Conservation (phyloP, 352 stramenopile species). For the Globisporangium nunn region DNA sequence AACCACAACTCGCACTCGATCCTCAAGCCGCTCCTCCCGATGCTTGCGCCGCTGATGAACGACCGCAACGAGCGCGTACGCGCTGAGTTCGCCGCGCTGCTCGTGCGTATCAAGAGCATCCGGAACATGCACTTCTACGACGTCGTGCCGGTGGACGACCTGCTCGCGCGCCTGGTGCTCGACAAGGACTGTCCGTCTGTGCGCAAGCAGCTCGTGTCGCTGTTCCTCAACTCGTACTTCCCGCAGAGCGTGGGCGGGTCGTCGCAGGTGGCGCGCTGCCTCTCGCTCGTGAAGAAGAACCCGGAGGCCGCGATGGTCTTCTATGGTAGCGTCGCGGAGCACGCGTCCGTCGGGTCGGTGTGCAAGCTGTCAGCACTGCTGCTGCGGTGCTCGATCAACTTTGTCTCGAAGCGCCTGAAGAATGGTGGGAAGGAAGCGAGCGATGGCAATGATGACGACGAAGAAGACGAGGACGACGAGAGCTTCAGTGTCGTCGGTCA, state of each 20-base stretch:
- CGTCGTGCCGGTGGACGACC: conserved; percentile 68
- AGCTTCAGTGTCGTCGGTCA: conserved; percentile 61
- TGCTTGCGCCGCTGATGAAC: conserved; percentile 78
- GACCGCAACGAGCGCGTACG: conserved; percentile 81
- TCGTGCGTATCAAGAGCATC: conserved; percentile 86
- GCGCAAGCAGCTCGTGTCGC: conserved; percentile 67
- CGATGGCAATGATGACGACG: conserved; percentile 15
- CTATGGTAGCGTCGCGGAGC: conserved; percentile 68
- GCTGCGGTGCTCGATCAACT: conserved; percentile 70
- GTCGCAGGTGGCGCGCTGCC: conserved; percentile 74
- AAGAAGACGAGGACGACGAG: conserved; percentile 58
- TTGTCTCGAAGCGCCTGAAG: conserved; percentile 61
- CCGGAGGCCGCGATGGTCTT: conserved; percentile 78
- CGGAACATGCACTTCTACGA: conserved; percentile 85
- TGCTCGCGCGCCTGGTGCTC: conserved; percentile 66
- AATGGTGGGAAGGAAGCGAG: conserved; percentile 31
- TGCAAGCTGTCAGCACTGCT: conserved; percentile 77
- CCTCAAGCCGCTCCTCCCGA: conserved; percentile 74
- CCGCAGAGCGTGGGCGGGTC: conserved; percentile 72
- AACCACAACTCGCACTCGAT: conserved; percentile 84
- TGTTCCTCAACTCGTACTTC: conserved; percentile 87
- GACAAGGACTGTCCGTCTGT: conserved; percentile 48
- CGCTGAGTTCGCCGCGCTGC: conserved; percentile 62
- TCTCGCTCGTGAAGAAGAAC: conserved; percentile 77
- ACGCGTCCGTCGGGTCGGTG: conserved; percentile 70